phyloP scores from a whole-genome alignment of 768 basidiomycete genomes.

The Dioszegia aurantiaca region DNA sequence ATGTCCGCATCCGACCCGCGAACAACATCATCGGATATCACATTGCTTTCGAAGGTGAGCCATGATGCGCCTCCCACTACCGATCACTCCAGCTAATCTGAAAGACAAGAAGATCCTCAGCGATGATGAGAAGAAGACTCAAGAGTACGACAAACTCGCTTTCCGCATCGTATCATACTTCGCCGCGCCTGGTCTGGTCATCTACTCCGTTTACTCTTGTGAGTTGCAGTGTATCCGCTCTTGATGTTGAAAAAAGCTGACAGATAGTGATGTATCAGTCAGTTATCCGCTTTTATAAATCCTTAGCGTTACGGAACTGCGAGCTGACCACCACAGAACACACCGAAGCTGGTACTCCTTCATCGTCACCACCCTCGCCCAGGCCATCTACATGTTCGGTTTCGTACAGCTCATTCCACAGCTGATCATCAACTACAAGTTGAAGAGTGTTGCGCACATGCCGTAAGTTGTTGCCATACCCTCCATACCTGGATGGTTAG shows the following conservation, averaged over 20 bases:
- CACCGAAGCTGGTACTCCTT: constrained; percentile 97
- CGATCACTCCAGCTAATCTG: constrained; percentile 7
- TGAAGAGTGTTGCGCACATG: constrained; percentile 95
- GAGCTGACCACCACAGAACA: constrained; percentile 54
- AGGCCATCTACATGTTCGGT: constrained; percentile 73
- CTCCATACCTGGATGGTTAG: not conserved
- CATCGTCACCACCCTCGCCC: constrained; percentile 81
- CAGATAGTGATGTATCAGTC: constrained; percentile 33
- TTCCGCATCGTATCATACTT: constrained; percentile 93
- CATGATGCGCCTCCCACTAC: not conserved
- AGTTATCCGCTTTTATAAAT: not conserved
- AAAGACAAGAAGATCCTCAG: constrained; percentile 90
- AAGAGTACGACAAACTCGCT: constrained; percentile 89
- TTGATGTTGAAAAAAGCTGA: constrained; percentile 2
- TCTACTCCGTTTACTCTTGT: constrained; percentile 54
- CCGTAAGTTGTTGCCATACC: constrained; percentile 54
- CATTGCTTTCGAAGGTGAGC: constrained; percentile 73
- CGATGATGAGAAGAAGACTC: constrained; percentile 96
- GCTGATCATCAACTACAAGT: constrained; percentile 89
- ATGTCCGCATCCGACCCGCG: constrained; percentile 67
- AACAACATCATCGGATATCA: constrained; percentile 70
- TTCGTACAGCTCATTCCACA: constrained; percentile 70
- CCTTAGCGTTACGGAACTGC: not conserved
- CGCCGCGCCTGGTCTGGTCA: constrained; percentile 66
- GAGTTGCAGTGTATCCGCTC: constrained; percentile 14